Evolutionary conservation across 768 basidiomycete genomes (phyloP), one percentile per base, ranked within the genome.

Genomic region (Calvatia gigantea): DNA sequence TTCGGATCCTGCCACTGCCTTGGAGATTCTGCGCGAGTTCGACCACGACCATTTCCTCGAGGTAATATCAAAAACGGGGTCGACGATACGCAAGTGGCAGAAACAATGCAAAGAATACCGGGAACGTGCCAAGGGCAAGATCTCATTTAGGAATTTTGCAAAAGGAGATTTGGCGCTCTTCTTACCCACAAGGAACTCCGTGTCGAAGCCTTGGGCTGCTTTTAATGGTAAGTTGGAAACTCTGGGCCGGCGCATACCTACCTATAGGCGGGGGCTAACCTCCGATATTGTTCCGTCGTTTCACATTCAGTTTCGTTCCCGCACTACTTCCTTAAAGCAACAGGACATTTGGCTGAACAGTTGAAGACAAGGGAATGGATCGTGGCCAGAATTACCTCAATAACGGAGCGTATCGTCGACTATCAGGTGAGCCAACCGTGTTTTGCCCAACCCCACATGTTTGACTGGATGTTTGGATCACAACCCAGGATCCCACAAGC

Each of bases 141-240:
- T 99, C 54, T 90, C 95, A 0, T 98, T 98, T 71, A 79, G 93
- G 62, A 96, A 95, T 72, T 98, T 98, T 62, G 78, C 88, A 6
- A 95, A 94, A 67, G 94, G 95, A 8, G 97, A 99, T 71, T 76
- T 99, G 48, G 96, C 95, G 1, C 75, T 99, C 28, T 99, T 99
- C 72, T 75, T 99, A 12, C 97, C 97, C 1, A 99, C 97, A 0
- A 79, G 95, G 44, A 98, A 98, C 70, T 93, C 94, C 27, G 83
- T 91, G 5, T 87, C 89, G 39, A 93, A 91, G 67, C 91, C 93
- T 1, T 99, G 97, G 96, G 97, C 96, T 21, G 97, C 97, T 8
- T 99, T 98, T 73, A 99, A 98, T 70, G 90, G 94, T 94, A 66
- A 63, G 84, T 42, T 21, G 15, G 41, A 17, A 33, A 43, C 44